phyloP scores from a whole-genome alignment of 1,284 basidiomycete genomes.

The Takashimella tepidaria region DNA sequence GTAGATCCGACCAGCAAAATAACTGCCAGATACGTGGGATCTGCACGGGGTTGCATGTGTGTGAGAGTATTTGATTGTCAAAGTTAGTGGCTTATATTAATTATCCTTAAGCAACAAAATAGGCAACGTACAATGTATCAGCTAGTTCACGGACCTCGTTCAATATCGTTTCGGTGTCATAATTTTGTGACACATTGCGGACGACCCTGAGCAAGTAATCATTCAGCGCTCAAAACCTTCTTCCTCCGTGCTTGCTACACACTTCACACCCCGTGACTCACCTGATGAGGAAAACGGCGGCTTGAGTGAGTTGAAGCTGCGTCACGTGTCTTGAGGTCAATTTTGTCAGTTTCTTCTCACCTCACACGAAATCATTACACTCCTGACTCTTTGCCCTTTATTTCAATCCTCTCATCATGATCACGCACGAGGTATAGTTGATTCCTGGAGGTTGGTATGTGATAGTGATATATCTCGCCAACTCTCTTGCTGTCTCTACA shows the following conservation, averaged over 20 bases:
- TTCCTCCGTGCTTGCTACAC: no score
- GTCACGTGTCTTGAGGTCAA: background rate
- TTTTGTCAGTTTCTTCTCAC: background rate
- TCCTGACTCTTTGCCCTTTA: background rate
- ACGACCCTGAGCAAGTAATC: background rate
- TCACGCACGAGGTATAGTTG: constrained; percentile 1
- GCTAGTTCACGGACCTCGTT: background rate
- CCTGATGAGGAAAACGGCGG: constrained; percentile 4
- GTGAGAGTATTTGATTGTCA: no score
- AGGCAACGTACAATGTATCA: background rate
- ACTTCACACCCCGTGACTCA: background rate
- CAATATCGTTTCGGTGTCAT: background rate
- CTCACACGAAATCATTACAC: background rate
- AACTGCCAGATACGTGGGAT: background rate
- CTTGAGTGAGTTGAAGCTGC: constrained; percentile 5
- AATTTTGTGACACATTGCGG: background rate
- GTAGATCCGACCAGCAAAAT: background rate
- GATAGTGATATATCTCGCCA: background rate
- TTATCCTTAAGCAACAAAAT: no score
- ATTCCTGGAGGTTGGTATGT: constrained; percentile 5
- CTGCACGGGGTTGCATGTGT: no score
- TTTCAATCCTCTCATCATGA: background rate
- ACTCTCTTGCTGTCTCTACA: background rate
- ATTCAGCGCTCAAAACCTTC: no score
- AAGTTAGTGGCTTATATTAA: background rate